These are phyloP conservation scores for Anthracocystis walkeri DNA, from an alignment of 1,284 basidiomycete genomes.

Conservation along the genomic window DNA sequence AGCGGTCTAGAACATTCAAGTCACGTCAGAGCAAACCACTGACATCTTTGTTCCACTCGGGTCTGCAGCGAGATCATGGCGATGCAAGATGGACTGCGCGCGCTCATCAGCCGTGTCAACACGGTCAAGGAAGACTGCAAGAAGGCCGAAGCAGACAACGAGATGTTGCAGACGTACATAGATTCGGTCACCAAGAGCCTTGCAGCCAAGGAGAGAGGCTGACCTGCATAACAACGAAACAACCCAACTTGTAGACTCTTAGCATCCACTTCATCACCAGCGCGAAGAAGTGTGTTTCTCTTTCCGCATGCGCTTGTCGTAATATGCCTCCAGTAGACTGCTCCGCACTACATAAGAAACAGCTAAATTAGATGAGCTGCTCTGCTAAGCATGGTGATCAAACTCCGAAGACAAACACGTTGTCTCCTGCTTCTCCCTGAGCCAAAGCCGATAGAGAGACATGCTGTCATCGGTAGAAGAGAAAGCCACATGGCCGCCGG, in stretches of 20 bases:
- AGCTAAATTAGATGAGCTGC: neutral
- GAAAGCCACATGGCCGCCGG: neutral
- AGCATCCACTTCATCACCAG: neutral
- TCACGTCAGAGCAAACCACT: neutral
- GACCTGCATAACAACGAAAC: neutral
- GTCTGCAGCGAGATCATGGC: slow-evolving; percentile 57
- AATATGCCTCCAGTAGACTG: neutral
- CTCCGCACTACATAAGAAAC: neutral
- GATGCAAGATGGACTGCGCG: slow-evolving; percentile 62
- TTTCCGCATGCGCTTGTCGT: slow-evolving; percentile 4
- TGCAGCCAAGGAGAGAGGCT: slow-evolving; percentile 61
- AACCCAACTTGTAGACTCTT: neutral
- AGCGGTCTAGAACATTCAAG: no score
- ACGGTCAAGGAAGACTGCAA: slow-evolving; percentile 65
- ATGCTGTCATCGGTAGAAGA: neutral
- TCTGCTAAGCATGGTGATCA: neutral
- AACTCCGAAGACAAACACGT: neutral
- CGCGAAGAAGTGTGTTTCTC: neutral
- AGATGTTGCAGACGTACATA: slow-evolving; percentile 68
- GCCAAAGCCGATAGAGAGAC: neutral
- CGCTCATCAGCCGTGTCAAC: slow-evolving; percentile 56
- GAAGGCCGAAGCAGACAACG: slow-evolving; percentile 67
- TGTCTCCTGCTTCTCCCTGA: no score
- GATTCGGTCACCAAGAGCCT: slow-evolving; percentile 69
- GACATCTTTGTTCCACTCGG: neutral